These are phyloP conservation scores for Rhinocladiella mackenziei DNA, from an alignment of 2,329 filamentous ascomycete genomes.

Conservation along the genomic window DNA sequence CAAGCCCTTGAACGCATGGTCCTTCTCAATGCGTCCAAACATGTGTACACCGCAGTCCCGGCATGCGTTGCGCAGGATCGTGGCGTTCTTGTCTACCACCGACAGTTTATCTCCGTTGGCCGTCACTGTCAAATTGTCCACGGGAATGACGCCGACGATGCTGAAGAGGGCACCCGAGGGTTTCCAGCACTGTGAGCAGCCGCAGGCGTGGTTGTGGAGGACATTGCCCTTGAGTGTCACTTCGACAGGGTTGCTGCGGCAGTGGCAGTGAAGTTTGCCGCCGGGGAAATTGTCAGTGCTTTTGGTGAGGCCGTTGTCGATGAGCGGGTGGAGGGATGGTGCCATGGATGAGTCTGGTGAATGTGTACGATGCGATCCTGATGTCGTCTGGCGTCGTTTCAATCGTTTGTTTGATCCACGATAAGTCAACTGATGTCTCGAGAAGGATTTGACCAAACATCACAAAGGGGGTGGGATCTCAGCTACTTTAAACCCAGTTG, in stretches of 20 bases:
- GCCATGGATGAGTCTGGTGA: constrained; percentile 18
- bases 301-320: constrained; percentile 60
- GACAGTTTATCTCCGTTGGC: constrained; percentile 56
- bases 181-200: constrained; percentile 71
- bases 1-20: constrained; percentile 65
- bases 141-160: constrained; percentile 59
- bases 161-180: constrained; percentile 61
- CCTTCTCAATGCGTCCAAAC: constrained; percentile 61
- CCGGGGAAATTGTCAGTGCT: constrained; percentile 54
- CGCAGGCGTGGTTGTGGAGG: constrained; percentile 66
- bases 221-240: constrained; percentile 57
- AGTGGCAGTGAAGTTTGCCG: constrained; percentile 61
- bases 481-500: too few relatives aligned
- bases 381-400: background rate
- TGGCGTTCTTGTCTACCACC: constrained; percentile 54
- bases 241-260: constrained; percentile 53
- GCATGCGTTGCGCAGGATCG: constrained; percentile 61
- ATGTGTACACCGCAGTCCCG: constrained; percentile 58
- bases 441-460: too few relatives aligned
- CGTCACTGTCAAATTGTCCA: constrained; percentile 53
- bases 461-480: too few relatives aligned
- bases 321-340: constrained; percentile 56
- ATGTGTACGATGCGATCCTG: background rate
- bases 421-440: background rate
- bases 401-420: background rate